These are phyloP conservation scores for Phaffia australis DNA, from an alignment of 768 basidiomycete species.

Conservation along the genomic window DNA sequence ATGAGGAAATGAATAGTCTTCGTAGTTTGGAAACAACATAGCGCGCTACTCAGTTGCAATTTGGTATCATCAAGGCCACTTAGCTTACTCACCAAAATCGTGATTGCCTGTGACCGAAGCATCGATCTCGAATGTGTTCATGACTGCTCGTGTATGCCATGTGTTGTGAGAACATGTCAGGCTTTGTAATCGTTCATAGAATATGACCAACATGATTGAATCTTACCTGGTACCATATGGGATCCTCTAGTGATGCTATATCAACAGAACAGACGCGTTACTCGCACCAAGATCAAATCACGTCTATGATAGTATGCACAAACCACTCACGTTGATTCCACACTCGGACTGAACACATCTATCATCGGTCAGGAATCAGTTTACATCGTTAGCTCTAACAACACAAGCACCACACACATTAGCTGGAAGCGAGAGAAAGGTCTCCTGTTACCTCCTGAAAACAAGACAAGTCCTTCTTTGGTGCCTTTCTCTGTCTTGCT, in stretches of 20 bases:
- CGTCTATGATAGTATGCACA: background rate
- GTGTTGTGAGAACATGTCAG: too few species aligned
- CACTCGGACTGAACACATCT: conserved; percentile 63
- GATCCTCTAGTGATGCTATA: conserved; percentile 12
- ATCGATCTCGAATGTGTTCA: conserved; percentile 16
- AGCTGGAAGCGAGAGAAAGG: background rate
- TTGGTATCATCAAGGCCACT: background rate
- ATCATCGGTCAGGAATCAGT: background rate
- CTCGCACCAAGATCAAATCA: background rate
- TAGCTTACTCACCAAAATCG: conserved; percentile 52
- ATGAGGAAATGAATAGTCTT: conserved; percentile 33
- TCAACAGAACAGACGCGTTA: background rate
- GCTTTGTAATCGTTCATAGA: too few species aligned
- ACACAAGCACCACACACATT: too few species aligned
- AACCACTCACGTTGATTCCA: conserved; percentile 42
- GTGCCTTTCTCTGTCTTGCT: conserved; percentile 42
- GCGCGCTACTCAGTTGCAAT: background rate
- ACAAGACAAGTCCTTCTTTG: conserved; percentile 65
- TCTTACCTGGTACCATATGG: conserved; percentile 19
- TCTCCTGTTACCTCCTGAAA: conserved; percentile 57
- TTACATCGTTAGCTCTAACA: background rate
- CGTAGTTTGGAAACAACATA: too few species aligned
- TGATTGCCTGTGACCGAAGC: conserved; percentile 47
- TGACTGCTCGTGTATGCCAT: background rate
- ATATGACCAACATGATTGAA: background rate